Conservation (phyloP, 1,284 basidiomycete species). For the Trichosporon ovoides region DNA sequence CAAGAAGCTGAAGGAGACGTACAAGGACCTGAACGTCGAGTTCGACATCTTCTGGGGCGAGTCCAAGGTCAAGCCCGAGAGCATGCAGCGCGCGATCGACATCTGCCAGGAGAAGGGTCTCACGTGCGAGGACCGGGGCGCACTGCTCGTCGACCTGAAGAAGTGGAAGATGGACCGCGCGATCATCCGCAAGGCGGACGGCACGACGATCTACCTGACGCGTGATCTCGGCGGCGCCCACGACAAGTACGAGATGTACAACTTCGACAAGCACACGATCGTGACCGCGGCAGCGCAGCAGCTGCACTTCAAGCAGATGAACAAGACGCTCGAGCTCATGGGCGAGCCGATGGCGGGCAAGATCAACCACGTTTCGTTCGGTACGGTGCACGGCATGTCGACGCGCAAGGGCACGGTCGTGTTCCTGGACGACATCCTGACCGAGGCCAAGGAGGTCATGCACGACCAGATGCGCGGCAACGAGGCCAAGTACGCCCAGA, state of each 20-base stretch:
- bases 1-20: conserved; percentile 85
- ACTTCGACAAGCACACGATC: conserved; percentile 98
- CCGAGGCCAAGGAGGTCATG: conserved; percentile 86
- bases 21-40: conserved; percentile 80
- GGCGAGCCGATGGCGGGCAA: conserved; percentile 76
- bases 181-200: conserved; percentile 87
- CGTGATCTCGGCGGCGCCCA: conserved; percentile 93
- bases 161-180: conserved; percentile 86
- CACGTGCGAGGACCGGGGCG: conserved; percentile 65
- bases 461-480: conserved; percentile 95
- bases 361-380: conserved; percentile 88
- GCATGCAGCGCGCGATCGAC: conserved; percentile 64
- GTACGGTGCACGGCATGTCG: conserved; percentile 90
- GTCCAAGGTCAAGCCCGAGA: conserved; percentile 74
- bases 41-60: conserved; percentile 96
- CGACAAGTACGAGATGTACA: conserved; percentile 85
- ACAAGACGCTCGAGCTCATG: conserved; percentile 91
- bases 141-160: conserved; percentile 71
- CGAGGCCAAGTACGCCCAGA: conserved; percentile 81
- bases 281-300: conserved; percentile 94
- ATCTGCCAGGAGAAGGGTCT: conserved; percentile 51
- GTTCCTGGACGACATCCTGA: conserved; percentile 91
- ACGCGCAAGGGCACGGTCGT: conserved; percentile 95
- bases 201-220: conserved; percentile 96
- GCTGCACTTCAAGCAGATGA: conserved; percentile 86